Base-by-base conservation (phyloP, 768 basidiomycete species). In the Lepiota brunneoincarnata region DNA sequence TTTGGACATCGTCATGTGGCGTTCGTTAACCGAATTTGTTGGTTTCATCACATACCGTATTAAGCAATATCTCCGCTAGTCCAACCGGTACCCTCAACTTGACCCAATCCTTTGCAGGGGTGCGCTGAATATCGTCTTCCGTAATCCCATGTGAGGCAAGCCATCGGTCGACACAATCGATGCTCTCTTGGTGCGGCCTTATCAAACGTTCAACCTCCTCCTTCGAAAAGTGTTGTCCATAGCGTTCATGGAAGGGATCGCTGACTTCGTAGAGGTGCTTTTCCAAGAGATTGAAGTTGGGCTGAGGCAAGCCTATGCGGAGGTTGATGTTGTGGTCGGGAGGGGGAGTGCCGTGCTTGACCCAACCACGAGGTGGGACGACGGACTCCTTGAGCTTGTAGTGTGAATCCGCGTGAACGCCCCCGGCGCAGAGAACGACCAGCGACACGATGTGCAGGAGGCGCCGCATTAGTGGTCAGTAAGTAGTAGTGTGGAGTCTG, bases 71-170 rank as follows among this genome's bases (percentile, higher is more conserved):
- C 65, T 90, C 87, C 0, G 78, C 86, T 15, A 80, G 58, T 35
- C 67, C 52, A 24, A 90, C 74, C 0, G 86, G 79, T 12, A 89
- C 70, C n/a, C 61, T 76, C 50, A 88, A 61, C 1, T 76, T 81
- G 9, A 89, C 69, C 89, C 86, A 91, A 58, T 89, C 87, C 20
- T 75, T 70, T 0, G 82, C 84, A 7, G 83, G 71, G 12, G 87
- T 86, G 10, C 79, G 78, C 44, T 64, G 55, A 20, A 82, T 58
- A 51, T 76, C 71, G 24, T 71, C 67, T 24, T 78, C 74, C 17
- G 67, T 58, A 46, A 90, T 72, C 18, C 81, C 85, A 52, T 84
- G 74, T 0, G 74, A 69, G 0, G 68, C 67, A 3, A 90, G 71
- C 87, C 89, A 91, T 47, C 77, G 73, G 34, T 80, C 72, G 45